Base-by-base conservation (phyloP, 2,329 filamentous ascomycete genomes). In the Cercospora sp. region DNA sequence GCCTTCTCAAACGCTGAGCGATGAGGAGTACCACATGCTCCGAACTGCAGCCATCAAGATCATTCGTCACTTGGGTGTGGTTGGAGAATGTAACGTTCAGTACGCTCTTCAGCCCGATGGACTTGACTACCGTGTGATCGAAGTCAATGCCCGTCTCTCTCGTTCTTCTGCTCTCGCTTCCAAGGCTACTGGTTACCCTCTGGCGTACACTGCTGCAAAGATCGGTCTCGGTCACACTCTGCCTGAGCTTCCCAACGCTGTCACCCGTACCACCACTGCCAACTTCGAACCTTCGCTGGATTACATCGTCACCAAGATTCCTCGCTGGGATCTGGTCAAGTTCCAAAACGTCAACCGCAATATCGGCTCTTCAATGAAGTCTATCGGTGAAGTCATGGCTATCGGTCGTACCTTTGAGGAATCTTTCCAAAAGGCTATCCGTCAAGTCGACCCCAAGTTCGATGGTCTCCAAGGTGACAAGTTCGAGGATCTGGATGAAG, bases 1-100 rank as follows among this genome's bases (percentile, higher is more conserved):
- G 48, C 95, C 95, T 60, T 95, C 91, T 83, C 95, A 99, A 84
- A 99, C 95, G 26, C 85, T 99, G 77, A 97, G 92, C 77, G 95
- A 99, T 76, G 95, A 98, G 84, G 95, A 99, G 82, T 99, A 98
- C 81, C 94, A 99, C 85, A 98, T 99, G 95, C 92, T 99, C 75
- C 93, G 95, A 76, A 93, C 93, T 51, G 94, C 95, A 71, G 93
- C 95, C 58, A 97, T 98, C 85, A 98, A 98, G 86, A 97, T 99
- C 77, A 92, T 99, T 76, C 91, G 95, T 71, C 95, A 99, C 81
- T 86, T 99, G 73, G 94, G 94, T 74, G 95, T 99, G 61, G 94
- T 98, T 59, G 95, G 95, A 80, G 95, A 99, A 84, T 99, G 95
- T 83, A 99, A 99, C 80, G 94, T 97, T 36, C 94, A 98, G 82